Evolutionary conservation across 1,284 basidiomycete species (phyloP).

Genomic region (Tylopilus sp.): DNA sequence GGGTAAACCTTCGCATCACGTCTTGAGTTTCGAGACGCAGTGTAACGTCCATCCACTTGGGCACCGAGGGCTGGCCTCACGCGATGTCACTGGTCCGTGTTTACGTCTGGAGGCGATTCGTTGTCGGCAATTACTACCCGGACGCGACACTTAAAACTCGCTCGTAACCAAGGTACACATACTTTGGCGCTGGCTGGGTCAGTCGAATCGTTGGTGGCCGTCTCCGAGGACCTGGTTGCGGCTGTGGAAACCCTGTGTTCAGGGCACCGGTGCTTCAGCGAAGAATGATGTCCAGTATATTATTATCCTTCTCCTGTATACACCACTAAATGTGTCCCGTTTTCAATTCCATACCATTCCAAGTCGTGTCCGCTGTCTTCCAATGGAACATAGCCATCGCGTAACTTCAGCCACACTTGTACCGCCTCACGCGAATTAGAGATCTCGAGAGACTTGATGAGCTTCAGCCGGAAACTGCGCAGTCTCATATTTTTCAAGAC

Average conservation of each 20-base stretch:
- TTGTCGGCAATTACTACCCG: neutral
- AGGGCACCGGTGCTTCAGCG: neutral
- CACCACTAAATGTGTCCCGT: constrained; percentile 49
- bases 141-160: neutral
- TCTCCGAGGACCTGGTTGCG: constrained; percentile 2
- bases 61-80: constrained; percentile 13
- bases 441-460: constrained; percentile 44
- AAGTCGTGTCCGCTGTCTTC: constrained; percentile 50
- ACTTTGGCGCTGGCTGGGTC: constrained; percentile 1
- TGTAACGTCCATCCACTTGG: constrained; percentile 6
- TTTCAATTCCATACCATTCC: constrained; percentile 69
- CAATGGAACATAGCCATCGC: constrained; percentile 47
- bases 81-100: constrained; percentile 7
- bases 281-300: constrained; percentile 3
- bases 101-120: constrained; percentile 7
- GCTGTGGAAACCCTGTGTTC: constrained; percentile 14
- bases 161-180: constrained; percentile 20
- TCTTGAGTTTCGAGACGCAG: constrained; percentile 24
- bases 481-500: constrained; percentile 66
- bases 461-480: constrained; percentile 51
- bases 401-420: constrained; percentile 54
- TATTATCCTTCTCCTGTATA: constrained; percentile 20
- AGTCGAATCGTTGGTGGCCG: constrained; percentile 10
- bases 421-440: constrained; percentile 28
- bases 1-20: constrained; percentile 4